Evolutionary conservation across 2,329 filamentous ascomycete genomes (phyloP).

Genomic region (Talaromyces sp.): DNA sequence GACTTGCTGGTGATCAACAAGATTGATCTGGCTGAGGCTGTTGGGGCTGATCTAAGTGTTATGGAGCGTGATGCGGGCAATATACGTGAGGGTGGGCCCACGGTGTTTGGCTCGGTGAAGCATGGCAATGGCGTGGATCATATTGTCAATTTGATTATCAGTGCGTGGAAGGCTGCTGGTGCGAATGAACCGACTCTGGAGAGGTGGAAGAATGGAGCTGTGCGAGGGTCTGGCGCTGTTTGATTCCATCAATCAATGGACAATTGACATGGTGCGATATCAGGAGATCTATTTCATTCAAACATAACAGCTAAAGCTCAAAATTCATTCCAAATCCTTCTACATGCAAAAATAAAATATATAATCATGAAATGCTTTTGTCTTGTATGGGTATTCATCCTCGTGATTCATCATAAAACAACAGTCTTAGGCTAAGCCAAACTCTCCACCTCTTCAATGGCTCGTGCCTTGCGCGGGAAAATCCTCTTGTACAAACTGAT

Average conservation of each 20-base stretch:
- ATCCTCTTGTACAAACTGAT: constrained; percentile 84
- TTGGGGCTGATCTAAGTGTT: constrained; percentile 83
- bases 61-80: constrained; percentile 94
- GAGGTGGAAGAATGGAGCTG: constrained; percentile 40
- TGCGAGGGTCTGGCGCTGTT: constrained; percentile 31
- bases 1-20: constrained; percentile 95
- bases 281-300: neutral
- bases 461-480: constrained; percentile 65
- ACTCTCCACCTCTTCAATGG: constrained; percentile 33
- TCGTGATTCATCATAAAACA: neutral
- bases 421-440: neutral
- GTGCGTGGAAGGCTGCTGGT: constrained; percentile 87
- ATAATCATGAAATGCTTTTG: constrained; percentile 1
- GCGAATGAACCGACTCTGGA: constrained; percentile 50
- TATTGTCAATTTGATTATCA: constrained; percentile 81
- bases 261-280: too few species aligned
- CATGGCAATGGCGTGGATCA: constrained; percentile 76
- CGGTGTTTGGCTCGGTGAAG: constrained; percentile 97
- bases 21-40: constrained; percentile 84
- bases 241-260: neutral
- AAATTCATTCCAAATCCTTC: neutral
- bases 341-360: neutral
- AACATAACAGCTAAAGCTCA: neutral
- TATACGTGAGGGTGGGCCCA: constrained; percentile 93
- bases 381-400: constrained; percentile 6